Percentiles rank a stretch among this genome's conserved stretches.
These are phyloP conservation scores for Fusarium caatingaense DNA, from an alignment of 2,329 filamentous ascomycete species.

Conservation along the genomic window DNA sequence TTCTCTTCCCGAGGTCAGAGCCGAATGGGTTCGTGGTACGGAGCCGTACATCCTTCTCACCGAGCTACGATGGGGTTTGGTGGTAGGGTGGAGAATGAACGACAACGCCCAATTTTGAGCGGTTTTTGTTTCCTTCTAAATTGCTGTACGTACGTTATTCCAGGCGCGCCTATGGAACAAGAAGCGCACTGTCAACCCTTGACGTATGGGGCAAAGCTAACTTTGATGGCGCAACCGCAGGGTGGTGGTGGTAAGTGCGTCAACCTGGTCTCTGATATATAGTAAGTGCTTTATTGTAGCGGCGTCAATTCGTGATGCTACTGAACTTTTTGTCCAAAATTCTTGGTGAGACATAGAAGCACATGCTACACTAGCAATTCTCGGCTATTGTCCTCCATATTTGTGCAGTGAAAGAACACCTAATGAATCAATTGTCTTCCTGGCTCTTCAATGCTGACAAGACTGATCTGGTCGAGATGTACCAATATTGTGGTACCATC, in stretches of 20 bases:
- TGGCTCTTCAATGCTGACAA: background rate
- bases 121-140: constrained; percentile 23
- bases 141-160: constrained; percentile 10
- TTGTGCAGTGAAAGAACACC: no score
- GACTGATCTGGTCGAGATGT: background rate
- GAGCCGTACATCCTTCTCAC: constrained; percentile 37
- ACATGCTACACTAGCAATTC: background rate
- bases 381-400: background rate
- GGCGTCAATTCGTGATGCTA: constrained; percentile 13
- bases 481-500: background rate
- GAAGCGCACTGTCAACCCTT: constrained; percentile 14
- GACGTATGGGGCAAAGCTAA: constrained; percentile 25
- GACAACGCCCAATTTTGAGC: constrained; percentile 17
- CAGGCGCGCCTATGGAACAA: constrained; percentile 43
- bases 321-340: constrained; percentile 7
- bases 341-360: background rate
- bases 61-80: constrained; percentile 22
- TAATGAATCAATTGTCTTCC: background rate
- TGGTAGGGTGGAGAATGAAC: constrained; percentile 9
- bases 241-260: constrained; percentile 21
- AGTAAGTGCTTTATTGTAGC: constrained; percentile 32
- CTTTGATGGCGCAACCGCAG: constrained; percentile 21
- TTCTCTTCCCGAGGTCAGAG: constrained; percentile 35
- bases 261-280: constrained; percentile 13
- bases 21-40: constrained; percentile 23